Percentiles rank a stretch among this genome's conserved stretches.
phyloP scores from a whole-genome alignment of 805 yeast species.

The Starmerella scarabaei region DNA sequence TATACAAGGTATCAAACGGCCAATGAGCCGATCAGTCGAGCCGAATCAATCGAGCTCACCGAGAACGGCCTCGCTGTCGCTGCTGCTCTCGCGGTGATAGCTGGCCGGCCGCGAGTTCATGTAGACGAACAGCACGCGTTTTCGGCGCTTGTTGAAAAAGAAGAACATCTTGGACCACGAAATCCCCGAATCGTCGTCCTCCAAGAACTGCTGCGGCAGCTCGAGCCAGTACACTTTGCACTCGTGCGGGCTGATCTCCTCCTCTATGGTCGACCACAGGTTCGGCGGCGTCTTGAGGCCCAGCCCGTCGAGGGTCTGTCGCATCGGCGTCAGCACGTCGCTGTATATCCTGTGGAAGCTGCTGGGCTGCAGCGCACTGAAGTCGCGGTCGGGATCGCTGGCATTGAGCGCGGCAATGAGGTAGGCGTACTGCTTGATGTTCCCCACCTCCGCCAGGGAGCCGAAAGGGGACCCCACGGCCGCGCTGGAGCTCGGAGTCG shows the following conservation, averaged over 20 bases:
- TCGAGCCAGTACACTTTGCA: slow-evolving; percentile 30
- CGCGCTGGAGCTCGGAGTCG: slow-evolving; percentile 23
- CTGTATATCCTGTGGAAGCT: slow-evolving; percentile 44
- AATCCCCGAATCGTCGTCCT: slow-evolving; percentile 48
- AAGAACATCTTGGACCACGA: slow-evolving; percentile 81
- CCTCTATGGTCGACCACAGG: slow-evolving; percentile 81
- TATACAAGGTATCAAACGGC: too few relatives aligned
- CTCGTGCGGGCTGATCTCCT: slow-evolving; percentile 63
- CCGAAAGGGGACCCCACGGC: slow-evolving; percentile 58
- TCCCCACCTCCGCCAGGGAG: slow-evolving; percentile 71
- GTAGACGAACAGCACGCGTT: slow-evolving; percentile 79
- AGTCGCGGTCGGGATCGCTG: slow-evolving; percentile 93
- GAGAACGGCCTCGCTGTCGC: slow-evolving; percentile 25
- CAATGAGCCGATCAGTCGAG: too few relatives aligned
- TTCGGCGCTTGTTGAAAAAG: slow-evolving; percentile 77
- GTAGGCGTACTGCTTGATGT: slow-evolving; percentile 81
- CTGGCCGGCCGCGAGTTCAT: slow-evolving; percentile 32
- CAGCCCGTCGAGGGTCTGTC: slow-evolving; percentile 58
- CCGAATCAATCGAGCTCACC: slow-evolving; percentile 32
- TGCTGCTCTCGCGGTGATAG: slow-evolving; percentile 24
- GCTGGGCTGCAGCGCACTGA: slow-evolving; percentile 69
- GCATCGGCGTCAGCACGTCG: slow-evolving; percentile 33
- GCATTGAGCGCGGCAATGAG: slow-evolving; percentile 81
- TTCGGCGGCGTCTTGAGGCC: slow-evolving; percentile 39
- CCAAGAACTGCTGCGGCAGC: slow-evolving; percentile 42